phyloP scores from a whole-genome alignment of 192 early-diverging fungal species.

The Radiomyces spectabilis region DNA sequence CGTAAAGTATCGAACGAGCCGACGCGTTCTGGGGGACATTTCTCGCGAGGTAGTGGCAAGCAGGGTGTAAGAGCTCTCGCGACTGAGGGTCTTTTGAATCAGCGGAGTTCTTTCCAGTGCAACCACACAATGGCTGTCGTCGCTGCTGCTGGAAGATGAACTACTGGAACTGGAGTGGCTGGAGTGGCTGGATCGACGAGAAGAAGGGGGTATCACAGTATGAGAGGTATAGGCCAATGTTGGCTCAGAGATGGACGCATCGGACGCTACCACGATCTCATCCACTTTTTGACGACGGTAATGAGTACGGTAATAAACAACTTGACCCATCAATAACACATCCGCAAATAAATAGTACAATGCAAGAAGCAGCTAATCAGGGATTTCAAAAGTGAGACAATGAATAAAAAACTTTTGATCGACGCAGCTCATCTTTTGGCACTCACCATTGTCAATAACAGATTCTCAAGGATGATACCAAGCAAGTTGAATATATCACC shows the following conservation, averaged over 20 bases:
- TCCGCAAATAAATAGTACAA: constrained; percentile 74
- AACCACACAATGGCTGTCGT: no score
- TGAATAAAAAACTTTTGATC: neutral
- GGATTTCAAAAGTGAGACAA: neutral
- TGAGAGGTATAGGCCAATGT: neutral
- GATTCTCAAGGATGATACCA: constrained; percentile 57
- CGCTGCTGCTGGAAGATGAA: neutral
- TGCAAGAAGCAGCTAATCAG: constrained; percentile 52
- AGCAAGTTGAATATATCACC: constrained; percentile 73
- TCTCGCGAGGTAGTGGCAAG: neutral
- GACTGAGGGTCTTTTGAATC: neutral
- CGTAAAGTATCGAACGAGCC: constrained; percentile 4
- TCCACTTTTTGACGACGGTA: constrained; percentile 14
- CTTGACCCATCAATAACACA: constrained; percentile 53
- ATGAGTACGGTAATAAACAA: constrained; percentile 54
- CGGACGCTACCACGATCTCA: no score
- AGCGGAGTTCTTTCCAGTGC: neutral
- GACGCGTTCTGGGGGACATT: neutral
- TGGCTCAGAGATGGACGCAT: neutral
- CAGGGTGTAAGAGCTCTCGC: neutral
- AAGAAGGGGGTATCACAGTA: no score
- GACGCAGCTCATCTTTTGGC: neutral
- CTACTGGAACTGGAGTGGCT: no score
- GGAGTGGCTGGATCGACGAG: no score
- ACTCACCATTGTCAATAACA: constrained; percentile 62